These are phyloP conservation scores for Annulohypoxylon truncatum DNA, from an alignment of 2,329 filamentous ascomycete genomes.

Conservation along the genomic window DNA sequence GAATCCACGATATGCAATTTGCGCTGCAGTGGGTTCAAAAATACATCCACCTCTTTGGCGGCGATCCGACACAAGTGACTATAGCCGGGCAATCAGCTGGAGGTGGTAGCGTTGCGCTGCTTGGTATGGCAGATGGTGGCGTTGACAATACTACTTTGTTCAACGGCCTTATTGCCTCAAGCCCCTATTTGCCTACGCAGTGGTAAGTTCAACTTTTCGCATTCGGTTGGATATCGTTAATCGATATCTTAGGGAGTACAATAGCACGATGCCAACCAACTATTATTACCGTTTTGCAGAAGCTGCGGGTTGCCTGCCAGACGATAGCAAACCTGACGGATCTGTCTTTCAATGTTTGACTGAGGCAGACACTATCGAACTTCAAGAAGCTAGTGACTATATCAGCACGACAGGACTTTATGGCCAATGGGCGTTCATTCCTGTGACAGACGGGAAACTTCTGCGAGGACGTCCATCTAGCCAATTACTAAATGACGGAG, in stretches of 20 bases:
- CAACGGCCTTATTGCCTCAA: constrained; percentile 53
- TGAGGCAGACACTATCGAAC: constrained; percentile 48
- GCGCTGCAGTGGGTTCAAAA: constrained; percentile 65
- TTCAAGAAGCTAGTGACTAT: constrained; percentile 52
- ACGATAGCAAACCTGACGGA: constrained; percentile 27
- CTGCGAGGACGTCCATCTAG: constrained; percentile 48
- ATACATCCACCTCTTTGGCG: constrained; percentile 64
- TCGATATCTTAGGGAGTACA: constrained; percentile 42
- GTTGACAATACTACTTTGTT: constrained; percentile 60
- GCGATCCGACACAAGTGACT: constrained; percentile 63
- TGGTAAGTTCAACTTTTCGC: constrained; percentile 51
- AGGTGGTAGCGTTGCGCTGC: constrained; percentile 60
- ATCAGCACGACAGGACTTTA: constrained; percentile 46
- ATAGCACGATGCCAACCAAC: constrained; percentile 48
- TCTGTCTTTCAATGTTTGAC: constrained; percentile 53
- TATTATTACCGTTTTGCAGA: constrained; percentile 52
- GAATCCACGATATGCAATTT: constrained; percentile 62
- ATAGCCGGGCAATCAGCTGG: constrained; percentile 67
- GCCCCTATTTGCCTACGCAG: constrained; percentile 66
- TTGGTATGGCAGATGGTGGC: constrained; percentile 60
- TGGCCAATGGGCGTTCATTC: constrained; percentile 53
- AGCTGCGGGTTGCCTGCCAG: constrained; percentile 49
- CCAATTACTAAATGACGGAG: constrained; percentile 46
- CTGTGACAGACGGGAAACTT: constrained; percentile 53
- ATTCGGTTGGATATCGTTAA: background rate